Evolutionary conservation across 2,329 filamentous ascomycete genomes (phyloP), one percentile per base, ranked within the genome.

Genomic region (Aspergillus tamarii): DNA sequence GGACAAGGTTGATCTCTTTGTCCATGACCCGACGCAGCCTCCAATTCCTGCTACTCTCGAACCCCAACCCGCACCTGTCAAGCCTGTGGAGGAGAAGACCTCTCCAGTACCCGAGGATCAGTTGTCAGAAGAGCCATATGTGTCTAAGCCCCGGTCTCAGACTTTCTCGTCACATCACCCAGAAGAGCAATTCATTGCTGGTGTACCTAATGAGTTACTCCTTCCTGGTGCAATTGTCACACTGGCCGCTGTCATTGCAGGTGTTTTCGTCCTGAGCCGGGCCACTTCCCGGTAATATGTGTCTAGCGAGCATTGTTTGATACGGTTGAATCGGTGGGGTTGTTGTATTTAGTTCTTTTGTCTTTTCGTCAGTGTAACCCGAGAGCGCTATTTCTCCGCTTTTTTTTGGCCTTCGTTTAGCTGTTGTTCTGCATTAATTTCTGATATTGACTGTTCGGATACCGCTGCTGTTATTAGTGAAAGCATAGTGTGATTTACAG

Each of bases 1-100:
- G 53, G 95, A 98, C 70, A 99, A 99, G 84, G 95, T 99, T 23
- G 95, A 99, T 73, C 85, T 99, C 19, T 98, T 97, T 72, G 94
- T 98, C 14, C 95, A 99, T 76, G 91, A 99, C 72, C 94, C 94
- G 0, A 88, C 93, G 67, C 91, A 95, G 80, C 89, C 94, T n/a
- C 91, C 94, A 0, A 85, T 93, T n/a, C 83, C 88, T 11, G 82
- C 86, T 1, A 85, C 87, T 0, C 78, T 89, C 12, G 84, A 89
- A 45, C 87, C 87, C 43, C 83, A 87, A 64, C 87, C 87, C 1
- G 74, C 74, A 23, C 80, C 79, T 4, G 73, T 80, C 19, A 83
- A 82, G 65, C 80, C 83, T 6, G 77, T 84, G 4, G 84, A 85
- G 66, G 73, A 77, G 60, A 77, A 73, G 61, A 81, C 73, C 14